phyloP scores from a whole-genome alignment of 1,284 basidiomycete species.

The Boletus sp. region DNA sequence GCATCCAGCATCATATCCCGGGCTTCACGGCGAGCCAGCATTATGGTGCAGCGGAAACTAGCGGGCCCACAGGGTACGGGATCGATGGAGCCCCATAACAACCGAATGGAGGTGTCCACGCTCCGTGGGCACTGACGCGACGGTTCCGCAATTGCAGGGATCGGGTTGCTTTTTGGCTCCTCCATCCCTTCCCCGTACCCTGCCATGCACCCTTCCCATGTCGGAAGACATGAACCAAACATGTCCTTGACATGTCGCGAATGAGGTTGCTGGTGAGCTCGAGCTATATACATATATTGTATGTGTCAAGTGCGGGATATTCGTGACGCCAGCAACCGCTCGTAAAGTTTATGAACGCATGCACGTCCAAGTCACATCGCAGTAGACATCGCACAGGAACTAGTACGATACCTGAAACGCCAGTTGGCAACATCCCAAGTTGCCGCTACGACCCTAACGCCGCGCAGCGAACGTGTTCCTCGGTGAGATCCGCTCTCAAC shows the following conservation, averaged over 20 bases:
- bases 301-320: background rate
- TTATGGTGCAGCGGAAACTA: constrained; percentile 20
- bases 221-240: background rate
- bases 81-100: constrained; percentile 14
- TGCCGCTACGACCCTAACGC: constrained; percentile 18
- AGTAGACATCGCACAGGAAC: constrained; percentile 10
- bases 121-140: background rate
- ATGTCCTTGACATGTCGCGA: constrained; percentile 6
- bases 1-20: constrained; percentile 23
- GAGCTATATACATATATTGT: background rate
- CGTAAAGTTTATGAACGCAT: background rate
- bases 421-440: constrained; percentile 4
- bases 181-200: background rate
- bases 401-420: constrained; percentile 20
- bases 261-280: background rate
- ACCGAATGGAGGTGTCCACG: constrained; percentile 1
- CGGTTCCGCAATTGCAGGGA: constrained; percentile 16
- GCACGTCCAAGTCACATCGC: constrained; percentile 11
- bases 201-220: background rate
- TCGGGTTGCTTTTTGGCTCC: constrained; percentile 5
- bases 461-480: constrained; percentile 18
- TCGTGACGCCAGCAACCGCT: background rate
- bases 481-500: constrained; percentile 31
- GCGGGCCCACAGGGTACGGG: constrained; percentile 20
- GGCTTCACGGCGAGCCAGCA: constrained; percentile 23